phyloP scores from a whole-genome alignment of 345 rosid genomes.

The Alliaria petiolata region DNA sequence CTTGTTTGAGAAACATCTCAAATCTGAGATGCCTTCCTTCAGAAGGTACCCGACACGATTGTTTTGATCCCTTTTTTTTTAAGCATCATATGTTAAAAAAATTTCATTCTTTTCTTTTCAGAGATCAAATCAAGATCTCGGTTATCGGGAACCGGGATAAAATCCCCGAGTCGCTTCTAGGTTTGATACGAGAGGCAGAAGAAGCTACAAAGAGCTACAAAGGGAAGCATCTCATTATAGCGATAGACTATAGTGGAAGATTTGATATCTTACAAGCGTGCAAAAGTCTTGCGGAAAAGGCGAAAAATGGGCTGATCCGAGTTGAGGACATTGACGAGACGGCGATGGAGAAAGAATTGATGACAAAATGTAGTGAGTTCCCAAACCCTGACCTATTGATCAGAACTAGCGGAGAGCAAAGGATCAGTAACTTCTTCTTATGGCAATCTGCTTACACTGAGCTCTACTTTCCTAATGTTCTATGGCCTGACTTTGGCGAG shows the following conservation, averaged over 20 bases:
- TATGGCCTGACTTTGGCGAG: slow-evolving; percentile 80
- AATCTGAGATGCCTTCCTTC: slow-evolving; percentile 40
- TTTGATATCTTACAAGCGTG: slow-evolving; percentile 70
- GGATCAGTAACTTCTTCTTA: slow-evolving; percentile 76
- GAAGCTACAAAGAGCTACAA: slow-evolving; percentile 44
- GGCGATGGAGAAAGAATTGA: slow-evolving; percentile 56
- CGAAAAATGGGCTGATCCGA: slow-evolving; percentile 40
- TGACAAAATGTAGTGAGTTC: slow-evolving; percentile 53
- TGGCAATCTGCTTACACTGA: slow-evolving; percentile 88
- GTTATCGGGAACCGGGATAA: slow-evolving; percentile 54
- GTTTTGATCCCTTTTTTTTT: neutral
- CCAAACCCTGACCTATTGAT: slow-evolving; percentile 69
- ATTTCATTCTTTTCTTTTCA: slow-evolving; percentile 5
- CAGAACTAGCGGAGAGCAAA: slow-evolving; percentile 71
- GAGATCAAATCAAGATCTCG: slow-evolving; percentile 52
- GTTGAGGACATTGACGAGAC: slow-evolving; percentile 53
- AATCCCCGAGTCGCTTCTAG: slow-evolving; percentile 42
- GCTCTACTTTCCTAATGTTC: slow-evolving; percentile 45
- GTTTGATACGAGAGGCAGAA: slow-evolving; percentile 39
- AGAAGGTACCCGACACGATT: slow-evolving; percentile 35
- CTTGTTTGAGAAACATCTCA: slow-evolving; percentile 44
- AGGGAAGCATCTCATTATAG: slow-evolving; percentile 52
- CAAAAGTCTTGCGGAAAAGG: slow-evolving; percentile 49
- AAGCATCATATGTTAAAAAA: neutral
- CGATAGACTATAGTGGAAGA: slow-evolving; percentile 73